Evolutionary conservation across 768 basidiomycete species (phyloP), one percentile per base, ranked within the genome.

Genomic region (Amanita polypyramis): DNA sequence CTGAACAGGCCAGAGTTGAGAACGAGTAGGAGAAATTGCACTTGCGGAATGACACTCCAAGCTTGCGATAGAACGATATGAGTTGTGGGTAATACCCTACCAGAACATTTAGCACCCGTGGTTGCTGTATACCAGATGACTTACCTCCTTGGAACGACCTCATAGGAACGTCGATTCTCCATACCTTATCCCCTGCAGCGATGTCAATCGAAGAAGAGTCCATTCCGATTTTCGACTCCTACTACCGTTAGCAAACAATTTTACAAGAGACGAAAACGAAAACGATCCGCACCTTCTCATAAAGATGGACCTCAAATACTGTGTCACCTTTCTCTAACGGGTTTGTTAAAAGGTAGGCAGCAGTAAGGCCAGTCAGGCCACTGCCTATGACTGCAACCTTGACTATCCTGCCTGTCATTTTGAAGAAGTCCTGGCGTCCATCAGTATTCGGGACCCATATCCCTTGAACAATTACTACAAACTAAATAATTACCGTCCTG

Each of bases 161-260:
- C 86, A 89, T 89, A 0, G 86, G 86, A 0, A 87, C 85, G 57
- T 89, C 85, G 2, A 88, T 69, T 46, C 77, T 65, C 70, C 76
- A 76, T 42, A 72, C 62, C 30, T 65, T 57, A 17, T 61, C 61
- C 8, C 62, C 50, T 3, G 60, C 67, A 3, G 65, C 63, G 33
- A 63, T 58, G 14, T 65, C 20, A 23, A 45, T 23, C 4, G 44
- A 45, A n/a, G 19, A 35, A 9, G 78, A 73, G 60, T 85, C 85
- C 78, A 88, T 84, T 9, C 85, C 84, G 8, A 87, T 61, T 25
- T 65, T 55, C 0, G 69, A 53, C 3, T 76, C 67, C 84, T 85
- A 50, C 11, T 8, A 9, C 45, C 20, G 20, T 43, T n/a, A 49
- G 50, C 40, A 25, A 8, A 23, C 21, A 19, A n/a, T n/a, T 41